Base-by-base conservation (phyloP, 2,329 filamentous ascomycete species). In the Fusarium odoratissimum region DNA sequence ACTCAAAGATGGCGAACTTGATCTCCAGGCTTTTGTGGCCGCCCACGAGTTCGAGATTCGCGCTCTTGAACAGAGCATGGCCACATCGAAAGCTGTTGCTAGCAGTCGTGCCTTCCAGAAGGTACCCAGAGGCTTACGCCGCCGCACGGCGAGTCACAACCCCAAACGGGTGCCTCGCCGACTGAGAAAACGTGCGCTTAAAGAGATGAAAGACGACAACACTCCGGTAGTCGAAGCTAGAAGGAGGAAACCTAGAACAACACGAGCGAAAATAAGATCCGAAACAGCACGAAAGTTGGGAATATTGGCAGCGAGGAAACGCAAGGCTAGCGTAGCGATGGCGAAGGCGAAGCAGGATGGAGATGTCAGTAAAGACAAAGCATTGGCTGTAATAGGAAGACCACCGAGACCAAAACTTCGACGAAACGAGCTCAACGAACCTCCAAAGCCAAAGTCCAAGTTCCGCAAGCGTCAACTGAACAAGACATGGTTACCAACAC, bases 401-500 rank as follows among this genome's bases (percentile, higher is more conserved):
- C 73, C 65, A 17, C 83, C 86, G 12, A 85, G 86, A 44, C 90
- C 92, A 4, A 94, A 93, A 81, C 90, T 93, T 74, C 91, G 91
- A 79, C 90, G 91, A 75, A 90, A 94, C 76, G 85, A 84, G 59
- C 86, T 95, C 56, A 93, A 93, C 60, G 86, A 89, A 80, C 80
- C 91, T 5, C 84, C 83, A 0, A 80, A 77, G 55, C 79, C 90
- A 4, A 87, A 87, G 48, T 89, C 83, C 28, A 95, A 92, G 77
- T 98, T 94, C 79, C 91, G 92, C 74, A 96, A 94, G 82, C 91
- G 96, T 37, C 95, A 98, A 80, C 84, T 92, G 49, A 88, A 93
- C 80, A 98, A 98, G 85, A 95, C 93, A 6, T 98, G 95, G 94
- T 86, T 99, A 21, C 96, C 96, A 0, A 98, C 96, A 11, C 96